A percentile compares a stretch with the other conserved stretches of the same genome.
Evolutionary conservation across 352 stramenopile species (phyloP).

Genomic region (Pythium pyrilobum): DNA sequence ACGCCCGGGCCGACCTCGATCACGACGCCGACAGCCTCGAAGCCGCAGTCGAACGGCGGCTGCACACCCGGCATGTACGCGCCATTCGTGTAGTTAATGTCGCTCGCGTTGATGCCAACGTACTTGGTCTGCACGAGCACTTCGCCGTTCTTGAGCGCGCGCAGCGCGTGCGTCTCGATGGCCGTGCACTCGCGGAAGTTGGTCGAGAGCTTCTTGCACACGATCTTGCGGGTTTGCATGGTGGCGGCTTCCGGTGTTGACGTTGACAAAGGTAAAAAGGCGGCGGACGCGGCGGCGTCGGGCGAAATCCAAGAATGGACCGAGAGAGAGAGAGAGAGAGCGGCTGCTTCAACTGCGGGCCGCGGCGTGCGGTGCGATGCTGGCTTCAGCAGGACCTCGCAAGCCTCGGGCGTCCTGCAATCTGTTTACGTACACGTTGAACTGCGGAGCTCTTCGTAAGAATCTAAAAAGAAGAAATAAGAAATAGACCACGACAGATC

Average conservation of each 20-base stretch:
- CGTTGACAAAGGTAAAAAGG: too few relatives aligned
- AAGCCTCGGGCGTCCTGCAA: conserved; percentile 1
- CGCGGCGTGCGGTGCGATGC: not conserved
- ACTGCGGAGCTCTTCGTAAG: conserved; percentile 7
- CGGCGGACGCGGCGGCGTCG: too few relatives aligned
- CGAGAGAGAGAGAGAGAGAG: not conserved
- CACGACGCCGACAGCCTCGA: conserved; percentile 40
- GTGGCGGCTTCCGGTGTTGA: not conserved
- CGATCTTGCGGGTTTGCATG: conserved; percentile 71
- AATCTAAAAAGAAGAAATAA: too few relatives aligned
- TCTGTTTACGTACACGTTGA: conserved; percentile 21
- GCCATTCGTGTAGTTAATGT: conserved; percentile 62
- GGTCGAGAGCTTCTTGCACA: conserved; percentile 74
- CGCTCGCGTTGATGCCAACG: conserved; percentile 37
- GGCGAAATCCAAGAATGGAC: too few relatives aligned
- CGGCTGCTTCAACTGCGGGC: not conserved
- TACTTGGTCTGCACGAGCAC: conserved; percentile 45
- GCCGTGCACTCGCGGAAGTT: conserved; percentile 73
- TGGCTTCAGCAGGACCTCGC: not conserved
- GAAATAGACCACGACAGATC: too few relatives aligned
- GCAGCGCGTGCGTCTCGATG: conserved; percentile 47
- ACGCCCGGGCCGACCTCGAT: conserved; percentile 24
- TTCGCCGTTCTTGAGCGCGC: conserved; percentile 33
- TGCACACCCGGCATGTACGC: conserved; percentile 39
- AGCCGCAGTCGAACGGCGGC: conserved; percentile 49